Base-by-base conservation (phyloP, 1,139 yeast genomes). In the Meyerozyma smithsonii region DNA sequence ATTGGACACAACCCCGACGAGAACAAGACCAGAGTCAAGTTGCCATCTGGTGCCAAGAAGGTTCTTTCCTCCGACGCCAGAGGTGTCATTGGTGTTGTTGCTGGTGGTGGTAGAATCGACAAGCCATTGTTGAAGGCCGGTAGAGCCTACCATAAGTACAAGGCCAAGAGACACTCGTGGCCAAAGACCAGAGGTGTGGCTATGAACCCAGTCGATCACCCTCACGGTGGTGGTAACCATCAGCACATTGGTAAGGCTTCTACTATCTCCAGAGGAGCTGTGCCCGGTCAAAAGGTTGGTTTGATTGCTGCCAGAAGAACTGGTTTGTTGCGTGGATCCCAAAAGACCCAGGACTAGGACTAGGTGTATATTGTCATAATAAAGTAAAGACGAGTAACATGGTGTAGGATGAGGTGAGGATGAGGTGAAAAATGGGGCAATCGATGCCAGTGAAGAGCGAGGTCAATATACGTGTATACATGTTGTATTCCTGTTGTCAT, bases 191-290 rank as follows among this genome's bases (percentile, higher is more conserved):
- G 97, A 81, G 97, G 97, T 89, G 97, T 89, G 72, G 96, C 96
- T 72, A 89, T 89, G 96, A 54, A 89, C 81, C 97, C 97, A 76
- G 97, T 90, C 71, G 97, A 90, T 74, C 97, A 90, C 81, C 97
- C 97, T 73, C 97, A 90, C 76, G 98, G 98, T 86, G 98, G 98
- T 90, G 98, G 98, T 92, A 92, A 92, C 97, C 98, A 92, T 79
- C 98, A 92, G 83, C 98, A 92, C 76, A 92, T 92, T 83, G 97
- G 98, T 90, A 92, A 92, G 85, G 98, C 98, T 70, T 92, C 98
- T 66, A 92, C 98, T 69, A 92, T 92, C 67, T 84, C 96, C 62
- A 89, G 98, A 86, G 96, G 96, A 75, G 97, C 98, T 64, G 98
- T 92, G 72, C 79, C 98, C 66, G 98, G 98, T 89, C 98, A 92